Evolutionary conservation across 148 eudicot species (phyloP).

Genomic region (Hydrangea macrophylla): DNA sequence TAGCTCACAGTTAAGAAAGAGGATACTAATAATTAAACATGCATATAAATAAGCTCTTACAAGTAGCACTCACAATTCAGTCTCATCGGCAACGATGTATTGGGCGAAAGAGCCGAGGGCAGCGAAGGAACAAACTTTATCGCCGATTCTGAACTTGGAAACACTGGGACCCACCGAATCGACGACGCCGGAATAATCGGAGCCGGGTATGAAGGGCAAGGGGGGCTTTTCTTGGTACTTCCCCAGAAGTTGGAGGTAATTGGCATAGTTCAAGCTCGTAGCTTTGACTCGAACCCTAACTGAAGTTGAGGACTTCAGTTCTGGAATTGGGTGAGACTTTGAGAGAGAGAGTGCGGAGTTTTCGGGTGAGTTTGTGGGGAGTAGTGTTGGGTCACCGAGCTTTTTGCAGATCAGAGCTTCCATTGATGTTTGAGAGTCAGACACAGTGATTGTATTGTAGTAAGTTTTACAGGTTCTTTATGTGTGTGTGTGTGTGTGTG

Average conservation of each 20-base stretch:
- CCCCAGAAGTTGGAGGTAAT: conserved; percentile 76
- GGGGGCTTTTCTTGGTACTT: conserved; percentile 86
- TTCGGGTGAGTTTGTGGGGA: conserved; percentile 25
- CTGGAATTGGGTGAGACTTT: conserved; percentile 50
- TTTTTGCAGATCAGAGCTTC: conserved; percentile 72
- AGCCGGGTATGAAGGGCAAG: conserved; percentile 76
- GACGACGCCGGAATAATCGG: conserved; percentile 83
- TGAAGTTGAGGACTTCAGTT: conserved; percentile 45
- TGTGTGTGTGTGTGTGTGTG: too few relatives aligned
- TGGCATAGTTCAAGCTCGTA: conserved; percentile 84
- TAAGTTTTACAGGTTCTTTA: too few relatives aligned
- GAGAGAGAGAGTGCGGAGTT: conserved; percentile 45
- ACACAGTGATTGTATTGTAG: too few relatives aligned
- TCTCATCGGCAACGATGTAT: conserved; percentile 69
- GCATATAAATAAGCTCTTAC: neutral
- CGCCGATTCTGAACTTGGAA: conserved; percentile 63
- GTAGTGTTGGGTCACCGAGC: conserved; percentile 73
- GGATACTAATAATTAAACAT: too few relatives aligned
- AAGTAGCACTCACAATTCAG: conserved; percentile 53
- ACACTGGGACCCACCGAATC: conserved; percentile 48
- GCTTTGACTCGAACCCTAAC: conserved; percentile 63
- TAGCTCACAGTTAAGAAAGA: too few relatives aligned
- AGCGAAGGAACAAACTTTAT: conserved; percentile 60
- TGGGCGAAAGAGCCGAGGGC: conserved; percentile 69
- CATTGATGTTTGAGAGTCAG: conserved; percentile 32